phyloP scores from a whole-genome alignment of 352 stramenopile species.

The Pythium sukuiense region DNA sequence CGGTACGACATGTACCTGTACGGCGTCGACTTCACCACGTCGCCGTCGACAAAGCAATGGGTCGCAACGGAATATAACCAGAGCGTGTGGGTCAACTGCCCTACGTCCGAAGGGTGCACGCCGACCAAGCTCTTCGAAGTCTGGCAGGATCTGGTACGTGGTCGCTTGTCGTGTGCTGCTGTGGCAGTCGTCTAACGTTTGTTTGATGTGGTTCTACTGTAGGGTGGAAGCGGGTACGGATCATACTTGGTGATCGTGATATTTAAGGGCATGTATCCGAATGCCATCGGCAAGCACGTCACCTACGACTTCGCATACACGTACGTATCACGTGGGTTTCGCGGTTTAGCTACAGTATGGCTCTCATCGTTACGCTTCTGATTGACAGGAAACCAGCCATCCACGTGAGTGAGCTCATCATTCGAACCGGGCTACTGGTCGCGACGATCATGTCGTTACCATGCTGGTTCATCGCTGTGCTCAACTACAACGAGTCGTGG shows the following conservation, averaged over 20 bases:
- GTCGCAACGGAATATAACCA: conserved; percentile 69
- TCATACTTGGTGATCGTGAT: conserved; percentile 61
- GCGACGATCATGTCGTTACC: conserved; percentile 61
- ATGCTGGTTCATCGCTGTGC: conserved; percentile 67
- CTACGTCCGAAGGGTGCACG: conserved; percentile 41
- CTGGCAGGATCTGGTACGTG: conserved; percentile 60
- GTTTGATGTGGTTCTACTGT: neutral
- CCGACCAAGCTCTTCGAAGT: conserved; percentile 63
- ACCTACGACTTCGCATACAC: conserved; percentile 82
- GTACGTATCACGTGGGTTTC: conserved; percentile 35
- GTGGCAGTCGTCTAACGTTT: neutral
- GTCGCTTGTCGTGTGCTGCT: conserved; percentile 24
- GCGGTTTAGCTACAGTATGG: too few relatives aligned
- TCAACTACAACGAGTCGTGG: conserved; percentile 63
- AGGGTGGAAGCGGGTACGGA: conserved; percentile 65
- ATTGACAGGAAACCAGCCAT: conserved; percentile 57
- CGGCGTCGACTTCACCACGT: conserved; percentile 47
- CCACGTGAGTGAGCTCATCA: conserved; percentile 66
- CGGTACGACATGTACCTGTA: conserved; percentile 73
- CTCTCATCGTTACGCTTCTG: neutral
- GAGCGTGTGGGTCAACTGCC: conserved; percentile 76
- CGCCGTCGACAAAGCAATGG: conserved; percentile 41
- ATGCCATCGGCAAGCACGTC: conserved; percentile 63
- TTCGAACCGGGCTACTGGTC: conserved; percentile 61
- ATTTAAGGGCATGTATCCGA: conserved; percentile 76